Evolutionary conservation across 2,329 filamentous ascomycete genomes (phyloP).

Genomic region (Beauveria scarabaeidicola): DNA sequence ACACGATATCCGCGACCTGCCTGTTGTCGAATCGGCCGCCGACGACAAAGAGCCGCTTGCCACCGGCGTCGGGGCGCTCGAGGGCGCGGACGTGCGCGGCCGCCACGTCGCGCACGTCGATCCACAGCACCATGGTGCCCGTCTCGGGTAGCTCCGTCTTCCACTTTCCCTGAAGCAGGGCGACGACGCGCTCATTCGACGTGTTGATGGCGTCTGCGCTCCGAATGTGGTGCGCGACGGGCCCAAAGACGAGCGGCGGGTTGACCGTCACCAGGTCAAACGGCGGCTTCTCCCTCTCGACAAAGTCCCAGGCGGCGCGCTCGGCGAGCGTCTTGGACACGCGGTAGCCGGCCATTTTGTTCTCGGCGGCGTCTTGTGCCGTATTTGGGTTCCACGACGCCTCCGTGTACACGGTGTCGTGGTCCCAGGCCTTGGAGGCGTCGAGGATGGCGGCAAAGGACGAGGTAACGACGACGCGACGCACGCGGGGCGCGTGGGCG

Average conservation of each 20-base stretch:
- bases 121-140: slow-evolving; percentile 36
- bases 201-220: slow-evolving; percentile 42
- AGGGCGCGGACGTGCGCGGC: slow-evolving; percentile 44
- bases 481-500: slow-evolving; percentile 49
- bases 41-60: slow-evolving; percentile 42
- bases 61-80: slow-evolving; percentile 38
- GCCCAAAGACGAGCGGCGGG: slow-evolving; percentile 48
- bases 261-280: slow-evolving; percentile 47
- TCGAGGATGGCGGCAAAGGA: slow-evolving; percentile 47
- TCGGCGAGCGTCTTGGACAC: slow-evolving; percentile 48
- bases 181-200: slow-evolving; percentile 43
- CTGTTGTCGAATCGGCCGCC: slow-evolving; percentile 39
- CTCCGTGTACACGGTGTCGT: slow-evolving; percentile 35
- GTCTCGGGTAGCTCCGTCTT: slow-evolving; percentile 33
- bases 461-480: slow-evolving; percentile 39
- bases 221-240: slow-evolving; percentile 39
- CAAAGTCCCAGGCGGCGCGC: slow-evolving; percentile 45
- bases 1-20: slow-evolving; percentile 34
- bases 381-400: slow-evolving; percentile 46
- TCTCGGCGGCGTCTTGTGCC: slow-evolving; percentile 32
- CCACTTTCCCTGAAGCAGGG: slow-evolving; percentile 42
- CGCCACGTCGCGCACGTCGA: slow-evolving; percentile 50
- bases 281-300: slow-evolving; percentile 30
- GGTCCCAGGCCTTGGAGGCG: slow-evolving; percentile 28
- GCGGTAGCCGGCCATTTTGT: slow-evolving; percentile 39